These are phyloP conservation scores for Picochlorum sp. DNA, from an alignment of 139 green algal species.

Conservation along the genomic window DNA sequence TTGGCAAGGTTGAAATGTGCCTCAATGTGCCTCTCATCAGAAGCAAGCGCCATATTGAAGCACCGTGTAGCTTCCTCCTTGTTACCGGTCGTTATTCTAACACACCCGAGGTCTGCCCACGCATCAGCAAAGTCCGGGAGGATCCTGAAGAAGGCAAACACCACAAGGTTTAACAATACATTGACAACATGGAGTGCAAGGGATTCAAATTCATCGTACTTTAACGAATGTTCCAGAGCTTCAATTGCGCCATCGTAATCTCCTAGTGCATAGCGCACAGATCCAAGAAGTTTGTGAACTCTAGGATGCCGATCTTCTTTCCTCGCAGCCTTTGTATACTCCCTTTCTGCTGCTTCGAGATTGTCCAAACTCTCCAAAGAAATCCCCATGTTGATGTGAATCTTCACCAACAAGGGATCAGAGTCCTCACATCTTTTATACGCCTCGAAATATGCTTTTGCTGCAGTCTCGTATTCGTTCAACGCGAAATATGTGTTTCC, in stretches of 20 bases:
- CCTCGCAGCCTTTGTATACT: conserved; percentile 24
- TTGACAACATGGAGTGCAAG: not conserved
- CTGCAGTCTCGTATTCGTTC: conserved; percentile 26
- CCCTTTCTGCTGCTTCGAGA: conserved; percentile 25
- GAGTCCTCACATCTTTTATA: not conserved
- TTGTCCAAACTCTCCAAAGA: conserved; percentile 49
- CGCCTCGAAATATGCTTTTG: conserved; percentile 1
- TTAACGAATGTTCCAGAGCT: conserved; percentile 43
- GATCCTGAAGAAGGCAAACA: conserved; percentile 6
- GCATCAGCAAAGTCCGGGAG: conserved; percentile 10
- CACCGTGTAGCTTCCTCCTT: not conserved
- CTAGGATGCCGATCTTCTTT: conserved; percentile 45
- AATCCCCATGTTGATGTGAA: conserved; percentile 68
- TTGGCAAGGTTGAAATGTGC: conserved; percentile 14
- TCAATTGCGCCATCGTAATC: conserved; percentile 42
- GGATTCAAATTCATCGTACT: not conserved
- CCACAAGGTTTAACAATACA: not conserved
- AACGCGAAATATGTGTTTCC: conserved; percentile 54
- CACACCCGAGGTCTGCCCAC: conserved; percentile 3
- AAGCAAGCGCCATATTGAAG: conserved; percentile 7
- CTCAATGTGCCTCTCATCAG: conserved; percentile 6
- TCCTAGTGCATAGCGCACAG: conserved; percentile 46
- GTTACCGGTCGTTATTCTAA: not conserved
- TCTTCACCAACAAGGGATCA: conserved; percentile 31
- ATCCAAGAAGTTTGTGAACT: conserved; percentile 57